These are phyloP conservation scores for Saturnispora quitensis DNA, from an alignment of 805 yeast species.

Conservation along the genomic window DNA sequence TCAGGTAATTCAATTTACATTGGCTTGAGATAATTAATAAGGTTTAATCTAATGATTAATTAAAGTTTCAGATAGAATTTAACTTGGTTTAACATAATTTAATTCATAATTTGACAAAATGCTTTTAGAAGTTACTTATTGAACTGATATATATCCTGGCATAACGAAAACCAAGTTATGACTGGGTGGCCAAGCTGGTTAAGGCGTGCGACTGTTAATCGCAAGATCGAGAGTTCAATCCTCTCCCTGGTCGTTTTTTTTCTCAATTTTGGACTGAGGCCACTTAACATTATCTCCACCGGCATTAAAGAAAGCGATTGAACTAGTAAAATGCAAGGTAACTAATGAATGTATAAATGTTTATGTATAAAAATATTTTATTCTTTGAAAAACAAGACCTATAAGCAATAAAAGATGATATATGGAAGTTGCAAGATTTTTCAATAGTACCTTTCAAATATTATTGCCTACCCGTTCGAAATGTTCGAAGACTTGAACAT, in stretches of 20 bases:
- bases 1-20: too few relatives aligned
- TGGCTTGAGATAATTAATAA: too few relatives aligned
- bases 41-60: too few relatives aligned
- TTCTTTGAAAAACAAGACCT: background rate
- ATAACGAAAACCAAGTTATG: slow-evolving; percentile 9
- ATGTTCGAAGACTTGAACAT: slow-evolving; percentile 37
- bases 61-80: too few relatives aligned
- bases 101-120: too few relatives aligned
- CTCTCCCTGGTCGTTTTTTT: slow-evolving; percentile 43
- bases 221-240: slow-evolving; percentile 57
- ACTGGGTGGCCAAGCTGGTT: slow-evolving; percentile 53
- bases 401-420: background rate
- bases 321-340: background rate
- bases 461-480: slow-evolving; percentile 26
- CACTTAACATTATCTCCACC: background rate
- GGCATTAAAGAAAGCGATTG: background rate
- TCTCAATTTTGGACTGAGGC: background rate
- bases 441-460: background rate
- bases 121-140: too few relatives aligned
- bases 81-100: too few relatives aligned
- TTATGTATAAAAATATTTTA: too few relatives aligned
- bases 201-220: slow-evolving; percentile 59
- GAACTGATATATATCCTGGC: too few relatives aligned
- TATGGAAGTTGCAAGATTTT: background rate
- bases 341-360: too few relatives aligned